Evolutionary conservation across 805 yeast species (phyloP).

Genomic region (Metschnikowia gelsemii): DNA sequence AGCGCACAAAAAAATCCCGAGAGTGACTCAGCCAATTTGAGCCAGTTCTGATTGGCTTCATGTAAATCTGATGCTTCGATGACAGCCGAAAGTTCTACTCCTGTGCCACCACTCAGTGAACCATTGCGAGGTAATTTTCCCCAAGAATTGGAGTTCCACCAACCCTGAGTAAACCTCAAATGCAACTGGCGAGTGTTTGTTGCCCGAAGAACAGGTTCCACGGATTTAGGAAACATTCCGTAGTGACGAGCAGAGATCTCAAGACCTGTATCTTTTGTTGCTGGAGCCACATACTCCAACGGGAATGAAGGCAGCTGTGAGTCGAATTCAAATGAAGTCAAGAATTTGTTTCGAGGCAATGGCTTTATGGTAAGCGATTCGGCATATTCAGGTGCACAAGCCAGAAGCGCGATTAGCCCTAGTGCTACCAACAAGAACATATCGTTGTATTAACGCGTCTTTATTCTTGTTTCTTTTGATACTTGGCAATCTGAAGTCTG

Average conservation of each 20-base stretch:
- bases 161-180: slow-evolving; percentile 86
- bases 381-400: slow-evolving; percentile 34
- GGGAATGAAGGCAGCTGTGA: slow-evolving; percentile 51
- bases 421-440: slow-evolving; percentile 5
- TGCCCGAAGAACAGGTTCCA: slow-evolving; percentile 71
- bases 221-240: slow-evolving; percentile 71
- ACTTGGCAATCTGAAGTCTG: too few relatives aligned
- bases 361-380: slow-evolving; percentile 69
- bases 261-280: slow-evolving; percentile 9
- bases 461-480: not conserved
- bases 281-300: slow-evolving; percentile 20
- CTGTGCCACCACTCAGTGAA: slow-evolving; percentile 79
- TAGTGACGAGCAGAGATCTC: slow-evolving; percentile 42
- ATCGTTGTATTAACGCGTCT: not conserved
- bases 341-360: slow-evolving; percentile 65
- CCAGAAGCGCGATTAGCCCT: slow-evolving; percentile 10
- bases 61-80: slow-evolving; percentile 60
- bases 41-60: slow-evolving; percentile 68
- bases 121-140: slow-evolving; percentile 80
- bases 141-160: slow-evolving; percentile 91
- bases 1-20: slow-evolving; percentile 96
- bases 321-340: slow-evolving; percentile 71
- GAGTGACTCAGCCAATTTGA: slow-evolving; percentile 63
- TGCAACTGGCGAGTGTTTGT: slow-evolving; percentile 75
- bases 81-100: slow-evolving; percentile 90